Evolutionary conservation across 2,329 filamentous ascomycete species (phyloP), one percentile per base, ranked within the genome.

Genomic region (Aspergillus intermedius): DNA sequence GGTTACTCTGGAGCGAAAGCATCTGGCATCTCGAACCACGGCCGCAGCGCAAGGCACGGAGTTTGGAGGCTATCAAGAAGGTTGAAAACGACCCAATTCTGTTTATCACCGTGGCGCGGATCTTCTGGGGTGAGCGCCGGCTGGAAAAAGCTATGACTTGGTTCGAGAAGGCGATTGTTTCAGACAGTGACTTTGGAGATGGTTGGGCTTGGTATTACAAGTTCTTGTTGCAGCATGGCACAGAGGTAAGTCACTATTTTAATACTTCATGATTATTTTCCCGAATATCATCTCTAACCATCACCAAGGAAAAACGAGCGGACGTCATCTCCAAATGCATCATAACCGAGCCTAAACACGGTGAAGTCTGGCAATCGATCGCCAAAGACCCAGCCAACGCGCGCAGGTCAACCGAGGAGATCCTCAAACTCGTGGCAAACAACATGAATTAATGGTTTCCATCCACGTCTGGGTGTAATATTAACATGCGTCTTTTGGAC

Each of bases 201-300:
- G 87, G 84, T 9, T 98, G 94, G 94, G 91, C 90, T 17, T 98
- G 91, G 91, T 98, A 96, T 69, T 93, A 90, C 69, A 91, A 91
- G 68, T 98, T 97, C 67, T 65, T 97, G 55, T 67, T 83, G 57
- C 88, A 96, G 75, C 91, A 98, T 71, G 94, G 93, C 8, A 96
- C 90, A 4, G 85, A 89, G 55, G 75, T 77, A 63, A 19, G 19
- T 6, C 21, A 44, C 22, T 21, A 9, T 44, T 21, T 12, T n/a
- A 39, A 13, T 34, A 17, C 43, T 12, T 25, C 22, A 39, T 22
- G 52, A 56, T 19, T 44, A 13, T 22, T 21, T 40, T 21, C 19
- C 45, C 42, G 53, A 56, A 53, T 46, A 44, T 28, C 43, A 39
- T 44, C 17, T 28, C 6, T 45, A 41, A 22, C 21, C 21, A 22